Evolutionary conservation across 163 green algal genomes (phyloP), one percentile per base, ranked within the genome.

Genomic region (Scenedesmus sp.): DNA sequence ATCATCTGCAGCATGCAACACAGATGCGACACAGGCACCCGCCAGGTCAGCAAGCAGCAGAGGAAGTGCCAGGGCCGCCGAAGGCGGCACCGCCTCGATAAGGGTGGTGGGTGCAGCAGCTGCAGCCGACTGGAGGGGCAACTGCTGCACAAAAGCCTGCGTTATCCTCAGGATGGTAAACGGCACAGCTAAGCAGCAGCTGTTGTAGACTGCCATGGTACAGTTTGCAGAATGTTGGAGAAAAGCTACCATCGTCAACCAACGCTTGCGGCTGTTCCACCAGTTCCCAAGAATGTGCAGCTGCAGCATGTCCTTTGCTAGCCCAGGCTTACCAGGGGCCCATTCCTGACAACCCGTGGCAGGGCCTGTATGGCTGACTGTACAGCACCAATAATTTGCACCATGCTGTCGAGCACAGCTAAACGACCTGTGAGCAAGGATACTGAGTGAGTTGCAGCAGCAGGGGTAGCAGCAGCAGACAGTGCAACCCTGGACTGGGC

Each of bases 351-450:
- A 42, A 78, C 40, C 3, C 51, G 15, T 33, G 82, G 51, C 30
- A 87, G n/a, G 6, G 82, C 82, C 33, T 61, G 46, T 26, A 87
- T 51, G 20, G 82, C 82, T 78, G 82, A 87, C 26, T 87, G 82
- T 46, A 53, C 82, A 76, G 82, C 53, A 46, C 82, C 82, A 53
- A 87, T 59, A 35, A 87, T 40, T 22, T 51, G 46, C 13, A 68
- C 79, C 79, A 86, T 72, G 18, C 40, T 18, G 22, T n/a, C n/a
- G n/a, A n/a, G n/a, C n/a, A n/a, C n/a, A n/a, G n/a, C n/a, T n/a
- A 16, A 40, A 20, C 65, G 7, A 76, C 65, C 65, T 76, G 30
- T 37, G 30, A 24, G 65, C 65, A 76, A 76, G 65, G 65, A 76
- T 40, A 76, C 30, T 40, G 56, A 24, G 65, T 76, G 30, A 40